phyloP scores from a whole-genome alignment of 306 rosid genomes.

The cucumber (Cucumis sativus) region Cucumber_9930_V3 NC_026660.2:25253501-25254000 shows the following conservation, averaged over 20 bases:
- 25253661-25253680: background rate
- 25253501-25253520: slow-evolving; percentile 60
- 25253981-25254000: background rate
- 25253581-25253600: slow-evolving; percentile 77
- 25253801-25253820: slow-evolving; percentile 95
- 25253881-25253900: background rate
- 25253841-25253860: background rate
- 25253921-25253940: background rate
- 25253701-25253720: slow-evolving; percentile 29
- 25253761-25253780: slow-evolving; percentile 90
- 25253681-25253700: background rate
- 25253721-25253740: slow-evolving; percentile 94
- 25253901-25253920: background rate
- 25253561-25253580: slow-evolving; percentile 90
- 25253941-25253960: background rate
- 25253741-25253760: slow-evolving; percentile 93
- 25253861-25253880: background rate
- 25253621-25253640: slow-evolving; percentile 90
- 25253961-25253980: background rate
- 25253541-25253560: slow-evolving; percentile 85
- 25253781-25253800: slow-evolving; percentile 73
- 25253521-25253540: slow-evolving; percentile 57
- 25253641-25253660: slow-evolving; percentile 22
- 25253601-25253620: slow-evolving; percentile 67
- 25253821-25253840: background rate